phyloP scores from a whole-genome alignment of 345 rosid genomes.

The Lepidium aucheri region DNA sequence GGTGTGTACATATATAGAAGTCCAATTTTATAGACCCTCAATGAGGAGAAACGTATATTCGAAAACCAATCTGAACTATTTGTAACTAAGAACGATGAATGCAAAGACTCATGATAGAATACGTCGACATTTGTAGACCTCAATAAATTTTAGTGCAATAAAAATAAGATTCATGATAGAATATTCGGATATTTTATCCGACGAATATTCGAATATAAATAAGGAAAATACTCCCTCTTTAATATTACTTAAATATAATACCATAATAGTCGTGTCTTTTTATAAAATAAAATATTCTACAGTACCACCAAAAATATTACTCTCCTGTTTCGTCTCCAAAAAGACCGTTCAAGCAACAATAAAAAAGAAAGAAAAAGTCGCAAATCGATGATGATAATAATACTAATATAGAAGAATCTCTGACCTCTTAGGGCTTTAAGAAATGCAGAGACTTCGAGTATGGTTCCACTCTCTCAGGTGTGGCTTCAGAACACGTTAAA shows the following conservation, averaged over 20 bases:
- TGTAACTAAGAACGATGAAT: no score
- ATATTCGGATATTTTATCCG: neutral
- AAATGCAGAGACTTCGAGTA: constrained; percentile 19
- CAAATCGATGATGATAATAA: neutral
- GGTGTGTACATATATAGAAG: no score
- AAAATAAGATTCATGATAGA: neutral
- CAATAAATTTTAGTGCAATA: neutral
- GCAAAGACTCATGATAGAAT: no score
- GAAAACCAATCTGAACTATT: neutral
- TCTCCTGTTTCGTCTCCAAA: neutral
- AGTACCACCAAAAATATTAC: constrained; percentile 17
- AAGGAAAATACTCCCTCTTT: neutral
- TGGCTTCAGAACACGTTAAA: constrained; percentile 21
- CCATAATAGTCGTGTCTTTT: constrained; percentile 8
- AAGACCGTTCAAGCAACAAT: constrained; percentile 1
- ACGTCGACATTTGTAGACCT: neutral
- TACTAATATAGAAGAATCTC: constrained; percentile 15
- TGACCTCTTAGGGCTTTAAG: constrained; percentile 12
- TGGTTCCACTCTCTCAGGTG: neutral
- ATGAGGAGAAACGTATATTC: neutral
- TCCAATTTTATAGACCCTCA: neutral
- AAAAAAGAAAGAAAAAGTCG: neutral
- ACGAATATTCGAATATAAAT: neutral
- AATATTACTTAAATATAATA: neutral
- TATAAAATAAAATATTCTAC: constrained; percentile 1